phyloP scores from a whole-genome alignment of 768 basidiomycete species.

The Lentinula boryana region DNA sequence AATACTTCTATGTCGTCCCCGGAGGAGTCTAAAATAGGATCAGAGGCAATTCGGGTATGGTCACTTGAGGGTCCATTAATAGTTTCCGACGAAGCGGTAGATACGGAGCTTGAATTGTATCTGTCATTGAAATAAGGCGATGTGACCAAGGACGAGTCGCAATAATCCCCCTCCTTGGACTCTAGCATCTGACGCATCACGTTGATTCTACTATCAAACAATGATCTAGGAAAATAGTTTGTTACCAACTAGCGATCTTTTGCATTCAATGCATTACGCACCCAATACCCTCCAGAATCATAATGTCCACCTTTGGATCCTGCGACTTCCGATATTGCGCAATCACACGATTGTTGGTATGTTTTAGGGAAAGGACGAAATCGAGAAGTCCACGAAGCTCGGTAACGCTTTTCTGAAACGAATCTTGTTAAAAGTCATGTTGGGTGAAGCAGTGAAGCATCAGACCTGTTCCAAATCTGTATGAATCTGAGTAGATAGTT shows the following conservation, averaged over 20 bases:
- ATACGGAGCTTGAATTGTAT: neutral
- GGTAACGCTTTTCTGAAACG: slow-evolving; percentile 23
- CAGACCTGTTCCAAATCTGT: slow-evolving; percentile 23
- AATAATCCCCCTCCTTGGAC: slow-evolving; percentile 5
- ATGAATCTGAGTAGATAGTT: slow-evolving; percentile 8
- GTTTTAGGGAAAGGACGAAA: slow-evolving; percentile 12
- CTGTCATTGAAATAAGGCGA: neutral
- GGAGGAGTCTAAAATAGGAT: neutral
- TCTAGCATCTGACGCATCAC: slow-evolving; percentile 30
- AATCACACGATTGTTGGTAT: neutral
- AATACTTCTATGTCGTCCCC: neutral
- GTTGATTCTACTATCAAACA: slow-evolving; percentile 29
- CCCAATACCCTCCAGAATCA: slow-evolving; percentile 35
- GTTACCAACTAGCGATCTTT: neutral
- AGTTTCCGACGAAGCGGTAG: neutral
- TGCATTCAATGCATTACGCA: slow-evolving; percentile 13
- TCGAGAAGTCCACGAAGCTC: slow-evolving; percentile 21
- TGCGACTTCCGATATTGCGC: slow-evolving; percentile 7
- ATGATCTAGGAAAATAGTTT: slow-evolving; percentile 19
- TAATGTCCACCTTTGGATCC: slow-evolving; percentile 29
- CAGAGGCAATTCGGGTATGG: neutral
- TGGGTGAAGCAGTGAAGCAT: slow-evolving; percentile 16
- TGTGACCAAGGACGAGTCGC: neutral
- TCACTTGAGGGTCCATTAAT: neutral
- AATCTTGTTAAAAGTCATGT: slow-evolving; percentile 24